phyloP scores from a whole-genome alignment of 345 rosid species.

The Aquilaria sinensis region DNA sequence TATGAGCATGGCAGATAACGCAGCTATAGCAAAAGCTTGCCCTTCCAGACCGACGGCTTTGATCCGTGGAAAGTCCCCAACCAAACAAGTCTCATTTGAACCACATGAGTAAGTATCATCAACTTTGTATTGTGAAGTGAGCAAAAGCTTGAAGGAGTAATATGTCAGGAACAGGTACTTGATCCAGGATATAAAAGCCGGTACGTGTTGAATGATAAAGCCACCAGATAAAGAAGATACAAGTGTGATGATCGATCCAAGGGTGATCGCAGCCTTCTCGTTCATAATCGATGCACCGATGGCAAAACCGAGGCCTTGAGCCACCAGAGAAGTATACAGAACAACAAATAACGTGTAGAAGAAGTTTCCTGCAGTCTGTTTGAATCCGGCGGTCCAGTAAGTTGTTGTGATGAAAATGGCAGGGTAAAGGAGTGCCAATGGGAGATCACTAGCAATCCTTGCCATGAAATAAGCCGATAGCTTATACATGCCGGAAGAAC shows the following conservation, averaged over 20 bases:
- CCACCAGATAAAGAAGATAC: slow-evolving; percentile 39
- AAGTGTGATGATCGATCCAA: slow-evolving; percentile 39
- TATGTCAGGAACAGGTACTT: slow-evolving; percentile 33
- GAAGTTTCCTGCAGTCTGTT: slow-evolving; percentile 28
- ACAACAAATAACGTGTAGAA: slow-evolving; percentile 35
- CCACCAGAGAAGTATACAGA: slow-evolving; percentile 33
- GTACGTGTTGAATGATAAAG: slow-evolving; percentile 44
- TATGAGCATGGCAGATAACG: slow-evolving; percentile 35
- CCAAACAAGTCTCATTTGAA: slow-evolving; percentile 22
- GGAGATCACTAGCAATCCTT: slow-evolving; percentile 50
- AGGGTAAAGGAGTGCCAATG: slow-evolving; percentile 72
- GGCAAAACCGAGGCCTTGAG: slow-evolving; percentile 51
- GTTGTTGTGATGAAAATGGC: slow-evolving; percentile 41
- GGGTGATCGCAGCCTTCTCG: slow-evolving; percentile 27
- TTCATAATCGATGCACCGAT: slow-evolving; percentile 50
- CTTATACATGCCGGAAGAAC: slow-evolving; percentile 78
- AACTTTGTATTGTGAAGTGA: slow-evolving; percentile 38
- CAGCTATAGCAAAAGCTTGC: slow-evolving; percentile 20
- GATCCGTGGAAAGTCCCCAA: slow-evolving; percentile 38
- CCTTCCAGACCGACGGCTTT: slow-evolving; percentile 35
- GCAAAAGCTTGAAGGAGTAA: slow-evolving; percentile 36
- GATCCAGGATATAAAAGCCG: slow-evolving; percentile 39
- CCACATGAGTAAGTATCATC: slow-evolving; percentile 31
- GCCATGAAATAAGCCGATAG: slow-evolving; percentile 85
- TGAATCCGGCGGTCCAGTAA: slow-evolving; percentile 73